Conservation (phyloP, 1,284 basidiomycete genomes). For the Ceratobasidium theobromae region DNA sequence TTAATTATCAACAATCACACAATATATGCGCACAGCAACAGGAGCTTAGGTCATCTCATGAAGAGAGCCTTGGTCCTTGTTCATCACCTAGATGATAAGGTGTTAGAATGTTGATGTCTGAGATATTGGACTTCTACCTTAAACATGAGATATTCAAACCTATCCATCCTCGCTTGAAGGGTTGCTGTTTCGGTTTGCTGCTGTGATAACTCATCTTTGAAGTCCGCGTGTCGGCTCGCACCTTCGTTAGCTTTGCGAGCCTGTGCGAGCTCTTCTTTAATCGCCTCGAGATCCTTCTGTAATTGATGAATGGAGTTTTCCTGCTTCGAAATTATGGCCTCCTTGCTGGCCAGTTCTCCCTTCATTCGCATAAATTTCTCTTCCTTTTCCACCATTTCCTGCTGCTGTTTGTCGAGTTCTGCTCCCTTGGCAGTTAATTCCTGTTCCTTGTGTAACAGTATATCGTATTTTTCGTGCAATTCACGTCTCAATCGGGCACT, state of each 20-base stretch:
- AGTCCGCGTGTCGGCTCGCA: neutral
- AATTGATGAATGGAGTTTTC: neutral
- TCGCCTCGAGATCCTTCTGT: neutral
- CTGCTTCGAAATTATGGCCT: neutral
- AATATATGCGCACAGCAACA: neutral
- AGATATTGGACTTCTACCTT: neutral
- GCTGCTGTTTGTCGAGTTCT: neutral
- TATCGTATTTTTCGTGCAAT: neutral
- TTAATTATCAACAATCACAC: no score
- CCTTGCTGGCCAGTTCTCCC: neutral
- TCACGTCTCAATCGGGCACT: neutral
- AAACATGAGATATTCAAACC: neutral
- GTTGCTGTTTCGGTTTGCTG: neutral
- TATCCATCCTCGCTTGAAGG: neutral
- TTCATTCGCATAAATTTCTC: neutral
- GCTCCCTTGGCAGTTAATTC: neutral
- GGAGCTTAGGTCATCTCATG: neutral
- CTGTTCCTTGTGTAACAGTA: neutral
- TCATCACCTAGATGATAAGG: conserved; percentile 8
- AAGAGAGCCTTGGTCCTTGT: neutral
- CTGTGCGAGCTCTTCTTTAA: neutral
- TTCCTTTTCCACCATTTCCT: neutral
- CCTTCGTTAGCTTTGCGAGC: neutral
- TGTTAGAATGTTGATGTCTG: no score
- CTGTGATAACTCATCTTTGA: neutral